phyloP scores from a whole-genome alignment of 257 asterid species.

The Ehretia macrophylla region DNA sequence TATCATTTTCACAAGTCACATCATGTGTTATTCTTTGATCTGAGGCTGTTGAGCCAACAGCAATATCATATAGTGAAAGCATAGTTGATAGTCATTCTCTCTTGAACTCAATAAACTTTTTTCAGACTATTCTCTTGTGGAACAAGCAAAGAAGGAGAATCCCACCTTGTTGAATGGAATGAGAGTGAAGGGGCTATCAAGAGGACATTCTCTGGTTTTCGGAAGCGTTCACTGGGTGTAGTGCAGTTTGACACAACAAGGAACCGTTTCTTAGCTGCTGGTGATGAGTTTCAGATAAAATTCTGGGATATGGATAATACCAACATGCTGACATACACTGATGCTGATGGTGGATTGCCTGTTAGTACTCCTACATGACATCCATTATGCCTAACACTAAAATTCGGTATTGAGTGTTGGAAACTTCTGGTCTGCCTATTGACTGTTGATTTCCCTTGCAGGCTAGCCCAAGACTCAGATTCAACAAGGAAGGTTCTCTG shows the following conservation, averaged over 20 bases:
- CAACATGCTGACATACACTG: conserved; percentile 47
- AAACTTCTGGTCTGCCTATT: background rate
- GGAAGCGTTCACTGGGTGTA: conserved; percentile 55
- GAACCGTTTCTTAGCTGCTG: conserved; percentile 57
- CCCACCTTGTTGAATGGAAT: conserved; percentile 70
- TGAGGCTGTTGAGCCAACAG: background rate
- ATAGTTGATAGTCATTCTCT: background rate
- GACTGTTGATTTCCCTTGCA: conserved; percentile 15
- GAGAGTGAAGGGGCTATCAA: conserved; percentile 69
- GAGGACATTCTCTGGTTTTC: conserved; percentile 54
- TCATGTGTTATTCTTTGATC: background rate
- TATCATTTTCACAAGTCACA: too few species aligned
- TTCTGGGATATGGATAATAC: conserved; percentile 70
- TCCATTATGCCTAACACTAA: background rate
- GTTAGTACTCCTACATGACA: conserved; percentile 26
- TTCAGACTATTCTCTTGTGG: conserved; percentile 66
- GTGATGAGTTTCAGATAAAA: conserved; percentile 58
- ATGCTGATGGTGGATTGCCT: conserved; percentile 66
- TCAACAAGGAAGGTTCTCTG: conserved; percentile 59
- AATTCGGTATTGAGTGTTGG: background rate
- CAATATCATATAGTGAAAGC: background rate
- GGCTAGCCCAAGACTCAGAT: conserved; percentile 66
- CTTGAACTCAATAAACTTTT: background rate
- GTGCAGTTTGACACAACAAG: conserved; percentile 66
- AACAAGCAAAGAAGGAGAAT: conserved; percentile 65